Evolutionary conservation across 2,329 filamentous ascomycete genomes (phyloP), one percentile per base, ranked within the genome.

Genomic region (Arthrobotrys conoides): DNA sequence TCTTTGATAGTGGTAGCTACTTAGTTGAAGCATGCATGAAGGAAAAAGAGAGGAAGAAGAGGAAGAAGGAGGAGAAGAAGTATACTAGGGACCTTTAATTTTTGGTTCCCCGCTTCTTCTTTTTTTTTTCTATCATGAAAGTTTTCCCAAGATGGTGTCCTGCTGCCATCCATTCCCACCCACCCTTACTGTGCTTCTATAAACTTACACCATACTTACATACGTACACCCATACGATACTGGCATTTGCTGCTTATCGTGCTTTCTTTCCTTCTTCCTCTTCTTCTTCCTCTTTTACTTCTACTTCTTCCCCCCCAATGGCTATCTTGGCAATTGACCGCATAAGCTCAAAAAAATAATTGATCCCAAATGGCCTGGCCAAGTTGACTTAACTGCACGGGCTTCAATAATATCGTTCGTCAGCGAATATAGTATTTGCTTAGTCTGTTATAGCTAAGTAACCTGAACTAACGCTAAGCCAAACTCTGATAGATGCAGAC

Each of bases 401-500:
- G 44, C 46, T 22, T 49, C 9, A 12, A 3, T 18, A 33, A 5
- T n/a, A 36, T 33, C n/a, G n/a, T n/a, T n/a, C n/a, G n/a, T n/a
- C 24, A n/a, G 22, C 10, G 24, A 30, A 53, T 6, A 48, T 30
- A 66, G 27, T 30, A 30, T 30, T 30, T 30, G 27, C 27, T 6
- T 51, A 9, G 36, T 38, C 6, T 38, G 36, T 5, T 20, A 49
- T 22, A 49, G 36, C 12, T 5, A 41, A 41, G 12, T 41, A 41
- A 16, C 14, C 16, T 41, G 12, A n/a, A 57, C 49, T 49, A 61
- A 48, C 61, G 12, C 16, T 27, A 71, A 48, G n/a, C 46, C 53
- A 38, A 24, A 59, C 12, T 51, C 18, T 53, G 51, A 46, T 57
- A 68, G 71, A 70, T 64, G 48, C 72, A 48, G 66, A 69, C 36